Conservation (phyloP, 306 rosid species). For the Quercus alba region DNA sequence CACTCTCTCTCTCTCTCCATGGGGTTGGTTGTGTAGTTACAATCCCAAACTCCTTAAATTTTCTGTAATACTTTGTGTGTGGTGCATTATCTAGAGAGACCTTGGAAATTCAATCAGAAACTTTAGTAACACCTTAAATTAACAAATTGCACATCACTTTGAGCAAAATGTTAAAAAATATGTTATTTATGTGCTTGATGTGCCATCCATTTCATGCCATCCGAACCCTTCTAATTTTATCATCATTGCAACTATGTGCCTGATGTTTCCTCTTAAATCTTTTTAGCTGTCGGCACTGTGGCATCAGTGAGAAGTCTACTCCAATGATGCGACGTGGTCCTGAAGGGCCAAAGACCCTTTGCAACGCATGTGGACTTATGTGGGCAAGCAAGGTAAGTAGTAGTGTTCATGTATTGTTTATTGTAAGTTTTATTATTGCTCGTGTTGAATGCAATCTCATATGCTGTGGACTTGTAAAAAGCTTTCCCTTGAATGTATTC, state of each 20-base stretch:
- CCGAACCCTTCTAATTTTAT: constrained; percentile 1
- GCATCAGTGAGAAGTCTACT: constrained; percentile 62
- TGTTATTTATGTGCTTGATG: neutral
- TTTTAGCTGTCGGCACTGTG: constrained; percentile 75
- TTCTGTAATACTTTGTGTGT: neutral
- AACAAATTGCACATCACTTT: neutral
- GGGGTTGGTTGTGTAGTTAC: neutral
- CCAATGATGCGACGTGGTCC: constrained; percentile 91
- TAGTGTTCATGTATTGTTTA: neutral
- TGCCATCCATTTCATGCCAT: neutral
- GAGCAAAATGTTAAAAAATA: neutral
- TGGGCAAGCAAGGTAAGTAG: constrained; percentile 82
- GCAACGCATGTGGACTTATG: constrained; percentile 86
- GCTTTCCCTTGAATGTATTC: too few relatives aligned
- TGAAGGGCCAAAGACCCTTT: constrained; percentile 79
- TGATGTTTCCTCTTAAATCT: constrained; percentile 9
- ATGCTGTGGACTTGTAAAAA: too few relatives aligned
- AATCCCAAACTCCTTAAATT: neutral
- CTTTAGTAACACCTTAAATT: neutral
- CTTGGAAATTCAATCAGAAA: neutral
- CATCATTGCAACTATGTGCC: neutral
- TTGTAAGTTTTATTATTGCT: neutral
- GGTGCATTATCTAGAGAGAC: neutral
- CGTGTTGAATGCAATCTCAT: neutral
- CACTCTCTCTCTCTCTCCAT: neutral